Percentiles rank a stretch among this genome's conserved stretches.
Conservation (phyloP, 768 basidiomycete species). For the Calocybe gangraenosa region DNA sequence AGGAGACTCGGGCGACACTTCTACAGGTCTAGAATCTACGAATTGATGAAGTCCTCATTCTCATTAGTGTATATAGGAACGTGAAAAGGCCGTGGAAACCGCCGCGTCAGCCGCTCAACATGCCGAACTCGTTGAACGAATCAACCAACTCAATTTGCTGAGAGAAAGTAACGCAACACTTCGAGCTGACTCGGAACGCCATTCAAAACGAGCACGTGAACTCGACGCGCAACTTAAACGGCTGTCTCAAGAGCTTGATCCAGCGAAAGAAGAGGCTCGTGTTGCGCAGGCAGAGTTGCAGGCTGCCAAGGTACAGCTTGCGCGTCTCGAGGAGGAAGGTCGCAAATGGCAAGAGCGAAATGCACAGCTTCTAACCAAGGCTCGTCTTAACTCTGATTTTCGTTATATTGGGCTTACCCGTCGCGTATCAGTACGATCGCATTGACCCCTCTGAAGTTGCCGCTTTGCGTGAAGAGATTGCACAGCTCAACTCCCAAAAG, state of each 20-base stretch:
- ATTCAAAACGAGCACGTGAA: conserved; percentile 62
- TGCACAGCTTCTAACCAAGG: conserved; percentile 76
- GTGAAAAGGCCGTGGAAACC: conserved; percentile 69
- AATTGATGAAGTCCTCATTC: background rate
- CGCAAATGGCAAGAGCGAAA: conserved; percentile 85
- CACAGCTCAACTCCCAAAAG: conserved; percentile 42
- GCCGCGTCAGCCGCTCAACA: conserved; percentile 77
- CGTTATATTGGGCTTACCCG: conserved; percentile 1
- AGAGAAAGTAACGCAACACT: conserved; percentile 88
- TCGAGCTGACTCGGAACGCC: conserved; percentile 70
- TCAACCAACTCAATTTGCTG: conserved; percentile 81
- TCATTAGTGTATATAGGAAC: conserved; percentile 48
- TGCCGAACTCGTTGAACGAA: conserved; percentile 77
- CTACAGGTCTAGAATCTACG: conserved; percentile 50
- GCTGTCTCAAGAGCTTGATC: conserved; percentile 62
- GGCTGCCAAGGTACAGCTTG: conserved; percentile 60
- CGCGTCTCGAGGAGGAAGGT: conserved; percentile 70
- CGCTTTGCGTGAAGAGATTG: conserved; percentile 69
- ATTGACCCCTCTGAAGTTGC: conserved; percentile 86
- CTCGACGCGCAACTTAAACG: conserved; percentile 60
- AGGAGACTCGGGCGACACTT: conserved; percentile 66
- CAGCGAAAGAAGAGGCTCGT: conserved; percentile 67
- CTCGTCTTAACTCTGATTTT: conserved; percentile 20
- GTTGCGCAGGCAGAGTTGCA: conserved; percentile 71
- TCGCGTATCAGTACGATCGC: conserved; percentile 69